A percentile compares a stretch with the other conserved stretches of the same genome.
Conservation (phyloP, 768 basidiomycete species). For the Gloeopeniophorella convolvens region DNA sequence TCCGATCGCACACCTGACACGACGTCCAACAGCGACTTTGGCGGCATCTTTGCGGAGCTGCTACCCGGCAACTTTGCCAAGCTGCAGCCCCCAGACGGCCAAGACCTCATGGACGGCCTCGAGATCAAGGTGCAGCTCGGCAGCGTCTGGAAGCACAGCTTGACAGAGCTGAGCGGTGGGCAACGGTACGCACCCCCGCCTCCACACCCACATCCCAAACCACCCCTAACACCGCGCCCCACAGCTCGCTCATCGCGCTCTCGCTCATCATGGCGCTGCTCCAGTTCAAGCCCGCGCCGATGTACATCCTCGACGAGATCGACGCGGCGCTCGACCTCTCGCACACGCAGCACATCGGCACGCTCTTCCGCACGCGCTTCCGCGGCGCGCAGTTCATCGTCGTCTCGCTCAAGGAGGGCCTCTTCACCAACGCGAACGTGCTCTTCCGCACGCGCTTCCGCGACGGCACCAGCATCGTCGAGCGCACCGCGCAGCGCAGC, state of each 20-base stretch:
- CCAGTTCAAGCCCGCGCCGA: slow-evolving; percentile 98
- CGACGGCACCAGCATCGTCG: slow-evolving; percentile 89
- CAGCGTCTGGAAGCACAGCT: slow-evolving; percentile 93
- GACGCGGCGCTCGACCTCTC: slow-evolving; percentile 96
- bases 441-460: slow-evolving; percentile 89
- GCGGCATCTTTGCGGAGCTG: slow-evolving; percentile 91
- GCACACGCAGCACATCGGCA: slow-evolving; percentile 95
- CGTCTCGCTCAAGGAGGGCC: slow-evolving; percentile 91
- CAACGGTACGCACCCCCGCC: slow-evolving; percentile 60
- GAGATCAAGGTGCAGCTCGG: slow-evolving; percentile 97
- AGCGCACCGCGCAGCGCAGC: slow-evolving; percentile 68
- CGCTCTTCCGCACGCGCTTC: slow-evolving; percentile 95
- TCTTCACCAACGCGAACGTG: slow-evolving; percentile 97
- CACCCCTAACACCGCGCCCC: not conserved
- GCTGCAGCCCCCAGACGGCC: slow-evolving; percentile 86
- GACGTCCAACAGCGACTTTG: slow-evolving; percentile 71
- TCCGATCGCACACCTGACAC: not conserved
- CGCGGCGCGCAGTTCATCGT: slow-evolving; percentile 98
- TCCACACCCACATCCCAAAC: not conserved
- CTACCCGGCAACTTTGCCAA: slow-evolving; percentile 96
- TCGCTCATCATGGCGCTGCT: slow-evolving; percentile 98
- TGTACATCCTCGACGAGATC: slow-evolving; percentile 99
- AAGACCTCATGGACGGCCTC: slow-evolving; percentile 90
- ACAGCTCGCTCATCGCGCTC: slow-evolving; percentile 91
- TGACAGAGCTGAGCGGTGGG: slow-evolving; percentile 96